Evolutionary conservation across 2,329 filamentous ascomycete species (phyloP).

Genomic region (Nothopassalora personata): DNA sequence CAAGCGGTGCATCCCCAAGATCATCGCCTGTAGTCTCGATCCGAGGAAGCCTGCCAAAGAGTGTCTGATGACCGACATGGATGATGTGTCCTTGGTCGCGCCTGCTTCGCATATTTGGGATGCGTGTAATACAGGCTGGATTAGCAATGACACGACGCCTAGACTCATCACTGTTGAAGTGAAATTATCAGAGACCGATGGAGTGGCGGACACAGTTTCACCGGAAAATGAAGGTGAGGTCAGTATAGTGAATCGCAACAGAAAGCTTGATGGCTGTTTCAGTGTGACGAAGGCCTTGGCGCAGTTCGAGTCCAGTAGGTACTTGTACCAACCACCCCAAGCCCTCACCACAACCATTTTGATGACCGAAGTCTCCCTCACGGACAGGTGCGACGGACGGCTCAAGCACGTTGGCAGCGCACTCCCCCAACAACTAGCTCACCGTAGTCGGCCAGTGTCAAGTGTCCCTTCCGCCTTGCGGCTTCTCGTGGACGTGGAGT

Average conservation of each 20-base stretch:
- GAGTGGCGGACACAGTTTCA: background rate
- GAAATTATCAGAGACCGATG: background rate
- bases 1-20: background rate
- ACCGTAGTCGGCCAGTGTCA: slow-evolving; percentile 9
- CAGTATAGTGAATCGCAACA: background rate
- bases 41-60: background rate
- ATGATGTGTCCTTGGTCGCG: background rate
- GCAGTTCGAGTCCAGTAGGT: background rate
- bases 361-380: background rate
- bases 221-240: background rate
- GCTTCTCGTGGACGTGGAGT: slow-evolving; percentile 10
- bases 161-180: background rate
- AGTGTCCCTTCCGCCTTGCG: slow-evolving; percentile 10
- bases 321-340: slow-evolving; percentile 6
- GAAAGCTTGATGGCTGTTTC: background rate
- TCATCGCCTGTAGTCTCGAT: background rate
- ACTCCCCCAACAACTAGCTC: slow-evolving; percentile 7
- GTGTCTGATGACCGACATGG: background rate
- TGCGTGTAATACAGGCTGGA: background rate
- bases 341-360: background rate
- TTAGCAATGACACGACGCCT: background rate
- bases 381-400: background rate
- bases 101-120: background rate
- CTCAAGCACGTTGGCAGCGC: slow-evolving; percentile 7
- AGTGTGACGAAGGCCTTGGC: background rate